Base-by-base conservation (phyloP, 176 grass and related monocot species). In the Lolium perenne region DNA sequence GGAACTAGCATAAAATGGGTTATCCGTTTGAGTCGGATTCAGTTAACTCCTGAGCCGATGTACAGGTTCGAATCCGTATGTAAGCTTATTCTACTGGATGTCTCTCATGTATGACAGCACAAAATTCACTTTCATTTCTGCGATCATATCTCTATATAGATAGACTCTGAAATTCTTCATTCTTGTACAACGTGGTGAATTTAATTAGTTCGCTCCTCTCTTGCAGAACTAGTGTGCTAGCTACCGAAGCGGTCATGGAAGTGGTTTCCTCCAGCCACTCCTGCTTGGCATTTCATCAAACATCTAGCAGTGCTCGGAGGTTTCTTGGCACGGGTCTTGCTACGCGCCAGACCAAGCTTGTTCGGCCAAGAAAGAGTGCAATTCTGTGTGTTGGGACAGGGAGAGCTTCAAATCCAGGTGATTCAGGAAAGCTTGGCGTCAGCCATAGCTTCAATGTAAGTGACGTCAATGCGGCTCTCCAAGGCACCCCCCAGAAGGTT, bases 241-340 rank as follows among this genome's bases (percentile, higher is more conserved):
- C 38, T 10, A 75, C 82, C 8, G 8, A 47, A 46, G 69, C 53
- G 40, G 48, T 8, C 22, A 92, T 97, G 95, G 95, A 97, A 77
- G 91, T 94, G 48, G 84, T 97, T 21, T 91, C 92, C 7, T 94
- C 77, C 68, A 89, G 90, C 17, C 81, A 89, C 81, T 80, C 88
- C 56, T 89, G 83, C 53, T 80, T 90, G 23, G 91, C 90, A 84
- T 85, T 85, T 78, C 86, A 85, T 80, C 95, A 62, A 83, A 91
- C 85, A 73, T 74, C 88, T 38, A 78, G 14, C 76, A 80, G 74
- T 26, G 51, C 25, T 22, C 77, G 89, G 84, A 86, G 86, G 89
- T 89, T 82, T 83, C 74, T 62, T 68, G 54, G 50, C 38, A 70
- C 57, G 57, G 84, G 6, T 56, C 62, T 82, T 32, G 71, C 63